phyloP scores from a whole-genome alignment of 148 eudicot species.

The Silene uniflora region DNA sequence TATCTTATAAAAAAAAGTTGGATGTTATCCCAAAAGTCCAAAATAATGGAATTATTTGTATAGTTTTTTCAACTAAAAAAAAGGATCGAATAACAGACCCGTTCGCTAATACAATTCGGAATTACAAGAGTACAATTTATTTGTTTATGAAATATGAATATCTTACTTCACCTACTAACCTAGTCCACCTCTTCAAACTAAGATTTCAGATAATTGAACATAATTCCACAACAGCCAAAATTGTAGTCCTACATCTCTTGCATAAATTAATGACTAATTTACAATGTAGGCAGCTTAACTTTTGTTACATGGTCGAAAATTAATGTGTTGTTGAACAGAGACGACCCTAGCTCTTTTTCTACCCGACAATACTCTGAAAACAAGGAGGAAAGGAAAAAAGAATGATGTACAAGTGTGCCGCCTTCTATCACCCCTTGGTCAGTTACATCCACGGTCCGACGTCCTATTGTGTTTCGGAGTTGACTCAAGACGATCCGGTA shows the following conservation, averaged over 20 bases:
- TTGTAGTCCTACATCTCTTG: background rate
- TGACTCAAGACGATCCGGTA: constrained; percentile 40
- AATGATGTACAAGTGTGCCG: background rate
- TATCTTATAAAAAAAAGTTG: too few relatives aligned
- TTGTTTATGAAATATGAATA: too few relatives aligned
- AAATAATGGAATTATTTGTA: too few relatives aligned
- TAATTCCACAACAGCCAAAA: background rate
- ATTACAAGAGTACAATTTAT: too few relatives aligned
- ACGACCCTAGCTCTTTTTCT: background rate
- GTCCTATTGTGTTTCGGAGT: background rate
- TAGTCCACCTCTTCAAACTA: too few relatives aligned
- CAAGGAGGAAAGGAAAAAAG: background rate
- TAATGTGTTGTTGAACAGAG: background rate
- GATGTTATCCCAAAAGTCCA: too few relatives aligned
- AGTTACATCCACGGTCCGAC: background rate
- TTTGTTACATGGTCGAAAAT: background rate
- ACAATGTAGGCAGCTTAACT: constrained; percentile 9
- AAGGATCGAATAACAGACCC: too few relatives aligned
- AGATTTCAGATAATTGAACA: too few relatives aligned
- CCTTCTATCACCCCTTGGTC: background rate
- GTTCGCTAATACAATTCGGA: too few relatives aligned
- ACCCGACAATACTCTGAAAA: background rate
- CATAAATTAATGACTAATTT: background rate
- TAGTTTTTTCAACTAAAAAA: too few relatives aligned
- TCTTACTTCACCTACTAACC: too few relatives aligned